phyloP scores from a whole-genome alignment of 768 basidiomycete genomes.

The Tulasnella sp. region DNA sequence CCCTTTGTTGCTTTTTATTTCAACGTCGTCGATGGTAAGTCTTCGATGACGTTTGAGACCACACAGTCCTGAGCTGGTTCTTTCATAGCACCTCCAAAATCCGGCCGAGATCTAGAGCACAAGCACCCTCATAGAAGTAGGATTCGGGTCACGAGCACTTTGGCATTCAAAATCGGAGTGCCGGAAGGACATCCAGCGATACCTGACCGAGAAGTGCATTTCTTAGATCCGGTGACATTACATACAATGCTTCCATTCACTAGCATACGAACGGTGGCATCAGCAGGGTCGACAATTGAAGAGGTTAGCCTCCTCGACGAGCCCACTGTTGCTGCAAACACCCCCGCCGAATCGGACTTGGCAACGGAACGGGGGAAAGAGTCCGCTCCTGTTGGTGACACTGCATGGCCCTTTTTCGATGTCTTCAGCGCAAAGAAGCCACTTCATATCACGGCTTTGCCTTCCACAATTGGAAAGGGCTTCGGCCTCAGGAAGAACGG shows the following conservation, averaged over 20 bases:
- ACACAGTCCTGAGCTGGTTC: neutral
- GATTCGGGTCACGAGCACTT: conserved; percentile 24
- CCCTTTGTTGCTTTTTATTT: conserved; percentile 23
- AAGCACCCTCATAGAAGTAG: neutral
- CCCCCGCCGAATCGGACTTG: conserved; percentile 21
- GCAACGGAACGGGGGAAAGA: conserved; percentile 22
- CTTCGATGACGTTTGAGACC: neutral
- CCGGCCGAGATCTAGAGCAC: neutral
- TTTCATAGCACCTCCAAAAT: neutral
- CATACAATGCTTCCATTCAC: neutral
- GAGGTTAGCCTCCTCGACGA: conserved; percentile 3
- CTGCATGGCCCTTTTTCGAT: conserved; percentile 19
- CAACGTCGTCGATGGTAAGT: conserved; percentile 9
- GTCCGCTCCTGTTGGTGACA: neutral
- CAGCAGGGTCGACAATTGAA: neutral
- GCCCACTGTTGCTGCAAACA: conserved; percentile 20
- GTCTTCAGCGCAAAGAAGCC: conserved; percentile 17
- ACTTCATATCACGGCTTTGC: conserved; percentile 17
- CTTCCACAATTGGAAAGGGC: conserved; percentile 6
- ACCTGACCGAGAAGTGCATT: conserved; percentile 10
- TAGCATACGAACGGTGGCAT: neutral
- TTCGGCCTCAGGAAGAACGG: conserved; percentile 20
- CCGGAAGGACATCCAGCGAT: conserved; percentile 27
- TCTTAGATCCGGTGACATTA: conserved; percentile 10
- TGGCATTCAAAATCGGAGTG: conserved; percentile 29